Evolutionary conservation across 2,329 filamentous ascomycete species (phyloP).

Genomic region (Penicillium sp.): DNA sequence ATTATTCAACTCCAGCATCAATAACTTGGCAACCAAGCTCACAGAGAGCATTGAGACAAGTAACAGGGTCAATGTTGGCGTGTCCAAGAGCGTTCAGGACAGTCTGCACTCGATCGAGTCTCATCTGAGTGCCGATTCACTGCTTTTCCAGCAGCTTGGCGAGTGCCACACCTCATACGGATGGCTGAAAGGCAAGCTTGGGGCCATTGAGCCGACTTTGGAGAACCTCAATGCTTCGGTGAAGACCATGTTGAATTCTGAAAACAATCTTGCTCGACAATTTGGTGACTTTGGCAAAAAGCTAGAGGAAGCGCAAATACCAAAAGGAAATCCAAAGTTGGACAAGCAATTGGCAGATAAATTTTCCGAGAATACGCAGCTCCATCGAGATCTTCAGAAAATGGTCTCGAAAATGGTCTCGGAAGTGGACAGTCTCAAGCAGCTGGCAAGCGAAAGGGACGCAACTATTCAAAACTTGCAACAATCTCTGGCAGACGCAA

Average conservation of each 20-base stretch:
- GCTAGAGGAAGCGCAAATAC: conserved; percentile 30
- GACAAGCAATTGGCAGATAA: conserved; percentile 35
- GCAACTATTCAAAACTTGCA: conserved; percentile 27
- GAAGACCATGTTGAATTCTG: conserved; percentile 31
- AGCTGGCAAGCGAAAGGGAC: conserved; percentile 31
- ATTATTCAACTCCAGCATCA: conserved; percentile 28
- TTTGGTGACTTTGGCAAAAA: conserved; percentile 31
- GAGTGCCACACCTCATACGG: conserved; percentile 26
- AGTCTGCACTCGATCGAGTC: conserved; percentile 31
- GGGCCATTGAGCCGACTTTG: conserved; percentile 28
- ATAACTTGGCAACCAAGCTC: conserved; percentile 26
- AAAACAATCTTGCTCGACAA: conserved; percentile 37
- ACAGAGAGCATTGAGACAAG: conserved; percentile 23
- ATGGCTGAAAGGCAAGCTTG: conserved; percentile 30
- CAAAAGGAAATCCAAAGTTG: conserved; percentile 22
- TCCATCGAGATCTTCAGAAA: conserved; percentile 37
- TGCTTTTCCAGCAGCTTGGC: conserved; percentile 33
- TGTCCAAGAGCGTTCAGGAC: conserved; percentile 27
- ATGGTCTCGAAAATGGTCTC: conserved; percentile 12
- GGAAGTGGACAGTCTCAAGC: conserved; percentile 24
- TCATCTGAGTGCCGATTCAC: conserved; percentile 26
- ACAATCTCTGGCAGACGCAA: conserved; percentile 30
- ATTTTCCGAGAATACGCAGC: conserved; percentile 31
- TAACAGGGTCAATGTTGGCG: conserved; percentile 23
- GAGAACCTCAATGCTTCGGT: conserved; percentile 28